Evolutionary conservation across 2,329 filamentous ascomycete species (phyloP), one percentile per base, ranked within the genome.

Genomic region (Xylariaceae sp.): DNA sequence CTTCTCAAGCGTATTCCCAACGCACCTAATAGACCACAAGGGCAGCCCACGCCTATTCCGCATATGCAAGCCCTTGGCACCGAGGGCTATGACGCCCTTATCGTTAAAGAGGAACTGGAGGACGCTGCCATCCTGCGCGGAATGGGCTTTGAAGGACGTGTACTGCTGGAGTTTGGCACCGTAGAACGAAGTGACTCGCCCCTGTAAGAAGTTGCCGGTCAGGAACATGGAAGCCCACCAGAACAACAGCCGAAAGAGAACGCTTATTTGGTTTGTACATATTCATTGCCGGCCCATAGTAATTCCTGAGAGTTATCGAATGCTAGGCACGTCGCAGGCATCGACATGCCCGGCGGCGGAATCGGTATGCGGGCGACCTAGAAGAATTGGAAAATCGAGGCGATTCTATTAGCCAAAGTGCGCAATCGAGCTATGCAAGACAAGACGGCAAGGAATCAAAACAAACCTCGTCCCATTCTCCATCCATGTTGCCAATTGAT

Each of bases 271-370:
- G 19, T 10, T 47, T 82, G 76, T 77, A 94, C 89, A 78, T 86
- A 89, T 74, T 94, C 89, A 71, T 94, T 95, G 44, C 92, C 95
- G 2, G 86, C 84, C 94, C 95, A 99, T 49, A 99, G 74, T 34
- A 99, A 80, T 71, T 99, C 94, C 70, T 96, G 88, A 37, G 80
- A 79, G 53, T 87, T 87, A 71, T 99, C 94, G 72, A 99, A 99
- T 45, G 88, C 87, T 70, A 96, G 81, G 2, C 90, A 86, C 42
- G 88, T 86, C 62, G 90, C 84, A 53, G 84, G 83, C 19, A 87
- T 87, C 41, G 85, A 80, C 65, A 84, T 78, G 68, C 83, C 86
- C 66, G 88, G 85, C 65, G 88, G 85, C 70, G 90, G 89, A 72
- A 95, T 83, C 70, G 85, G 81, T 73, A 94, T 84, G 72, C 90